Evolutionary conservation across 2,329 filamentous ascomycete species (phyloP).

Genomic region (Paraphaeosphaeria sporulosa): DNA sequence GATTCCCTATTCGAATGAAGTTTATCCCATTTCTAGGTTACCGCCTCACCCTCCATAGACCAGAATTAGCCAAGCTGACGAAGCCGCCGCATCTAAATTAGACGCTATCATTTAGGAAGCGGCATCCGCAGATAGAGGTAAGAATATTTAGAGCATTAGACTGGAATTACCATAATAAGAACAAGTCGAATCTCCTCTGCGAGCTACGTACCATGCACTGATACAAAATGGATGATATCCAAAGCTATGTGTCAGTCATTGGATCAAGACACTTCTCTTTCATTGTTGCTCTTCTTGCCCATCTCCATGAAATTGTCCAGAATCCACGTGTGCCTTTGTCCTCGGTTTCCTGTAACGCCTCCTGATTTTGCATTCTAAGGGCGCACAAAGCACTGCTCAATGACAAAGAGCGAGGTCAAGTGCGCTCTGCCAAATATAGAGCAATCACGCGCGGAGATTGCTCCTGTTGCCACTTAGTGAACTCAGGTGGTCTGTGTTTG

Average conservation of each 20-base stretch:
- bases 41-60: no score
- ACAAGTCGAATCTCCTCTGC: no score
- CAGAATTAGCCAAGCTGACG: constrained; percentile 7
- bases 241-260: neutral
- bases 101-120: constrained; percentile 18
- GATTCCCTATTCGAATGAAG: constrained; percentile 27
- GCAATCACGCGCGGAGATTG: neutral
- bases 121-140: constrained; percentile 18
- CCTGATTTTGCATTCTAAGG: neutral
- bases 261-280: neutral
- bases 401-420: neutral
- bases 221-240: neutral
- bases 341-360: neutral
- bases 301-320: neutral
- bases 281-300: neutral
- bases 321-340: neutral
- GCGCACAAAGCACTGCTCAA: neutral
- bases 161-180: constrained; percentile 23
- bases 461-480: neutral
- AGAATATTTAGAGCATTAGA: constrained; percentile 20
- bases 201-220: no score
- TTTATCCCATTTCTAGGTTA: constrained; percentile 27
- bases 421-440: neutral
- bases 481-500: neutral
- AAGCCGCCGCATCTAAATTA: constrained; percentile 20